These are phyloP conservation scores for Fusarium citri DNA, from an alignment of 2,329 filamentous ascomycete species.

Conservation along the genomic window DNA sequence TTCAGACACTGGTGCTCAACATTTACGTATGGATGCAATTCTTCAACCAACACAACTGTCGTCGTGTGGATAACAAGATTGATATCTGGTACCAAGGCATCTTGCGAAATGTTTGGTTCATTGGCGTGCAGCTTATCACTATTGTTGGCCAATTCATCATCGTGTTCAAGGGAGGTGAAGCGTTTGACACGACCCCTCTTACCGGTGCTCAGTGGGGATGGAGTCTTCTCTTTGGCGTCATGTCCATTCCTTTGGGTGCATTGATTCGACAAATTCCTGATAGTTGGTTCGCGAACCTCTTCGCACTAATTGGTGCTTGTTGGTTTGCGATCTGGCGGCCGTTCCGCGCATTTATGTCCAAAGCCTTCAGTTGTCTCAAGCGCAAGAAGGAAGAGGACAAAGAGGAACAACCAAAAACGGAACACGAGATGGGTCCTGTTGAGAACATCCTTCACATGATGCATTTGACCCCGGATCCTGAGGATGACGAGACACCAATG, in stretches of 20 bases:
- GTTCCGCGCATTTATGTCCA: conserved; percentile 27
- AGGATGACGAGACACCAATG: conserved; percentile 39
- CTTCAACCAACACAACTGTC: conserved; percentile 85
- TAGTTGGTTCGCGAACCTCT: conserved; percentile 46
- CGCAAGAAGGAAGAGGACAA: conserved; percentile 39
- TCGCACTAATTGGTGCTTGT: conserved; percentile 15
- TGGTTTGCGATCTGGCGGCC: conserved; percentile 30
- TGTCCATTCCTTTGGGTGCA: conserved; percentile 72
- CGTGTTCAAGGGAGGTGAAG: conserved; percentile 75
- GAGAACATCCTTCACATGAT: conserved; percentile 42
- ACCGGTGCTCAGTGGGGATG: conserved; percentile 76
- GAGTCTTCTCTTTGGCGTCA: conserved; percentile 73
- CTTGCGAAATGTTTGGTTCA: conserved; percentile 80
- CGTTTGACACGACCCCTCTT: conserved; percentile 71
- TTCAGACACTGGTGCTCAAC: conserved; percentile 81
- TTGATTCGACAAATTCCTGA: conserved; percentile 58
- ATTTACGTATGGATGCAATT: conserved; percentile 92
- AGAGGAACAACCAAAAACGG: conserved; percentile 12
- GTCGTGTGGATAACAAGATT: conserved; percentile 83
- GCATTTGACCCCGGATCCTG: conserved; percentile 23
- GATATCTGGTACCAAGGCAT: conserved; percentile 84
- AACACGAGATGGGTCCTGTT: conserved; percentile 44
- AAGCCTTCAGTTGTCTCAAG: conserved; percentile 35
- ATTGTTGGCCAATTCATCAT: conserved; percentile 78
- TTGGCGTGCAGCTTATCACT: conserved; percentile 74